phyloP scores from a whole-genome alignment of 139 green algal species.

The Trebouxia sp. region DNA sequence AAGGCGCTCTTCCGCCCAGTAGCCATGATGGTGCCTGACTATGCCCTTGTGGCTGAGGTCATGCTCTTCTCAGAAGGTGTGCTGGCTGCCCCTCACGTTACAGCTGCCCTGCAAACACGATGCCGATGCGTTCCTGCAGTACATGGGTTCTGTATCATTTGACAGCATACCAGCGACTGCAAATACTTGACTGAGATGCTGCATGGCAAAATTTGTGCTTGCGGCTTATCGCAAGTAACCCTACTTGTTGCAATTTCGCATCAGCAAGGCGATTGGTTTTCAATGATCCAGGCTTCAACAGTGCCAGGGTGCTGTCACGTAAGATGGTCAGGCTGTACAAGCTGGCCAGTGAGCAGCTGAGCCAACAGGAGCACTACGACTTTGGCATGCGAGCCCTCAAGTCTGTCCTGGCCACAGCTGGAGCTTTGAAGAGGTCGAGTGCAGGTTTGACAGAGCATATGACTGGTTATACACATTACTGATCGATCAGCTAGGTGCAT shows the following conservation, averaged over 20 bases:
- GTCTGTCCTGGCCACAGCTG: conserved; percentile 86
- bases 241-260: too few relatives aligned
- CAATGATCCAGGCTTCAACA: conserved; percentile 61
- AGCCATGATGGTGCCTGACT: conserved; percentile 90
- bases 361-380: conserved; percentile 83
- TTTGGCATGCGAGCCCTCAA: conserved; percentile 91
- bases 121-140: too few relatives aligned
- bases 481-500: too few relatives aligned
- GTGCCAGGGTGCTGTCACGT: conserved; percentile 69
- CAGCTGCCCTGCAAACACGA: not conserved
- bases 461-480: too few relatives aligned
- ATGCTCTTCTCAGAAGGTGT: conserved; percentile 82
- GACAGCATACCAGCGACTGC: too few relatives aligned
- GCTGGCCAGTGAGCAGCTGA: conserved; percentile 87
- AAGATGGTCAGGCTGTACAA: conserved; percentile 95
- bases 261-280: too few relatives aligned
- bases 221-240: too few relatives aligned
- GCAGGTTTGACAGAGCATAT: not conserved
- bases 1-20: conserved; percentile 86
- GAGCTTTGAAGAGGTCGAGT: conserved; percentile 45
- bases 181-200: too few relatives aligned
- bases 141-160: too few relatives aligned
- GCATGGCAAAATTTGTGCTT: too few relatives aligned
- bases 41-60: conserved; percentile 75
- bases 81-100: not conserved